Evolutionary conservation across 805 yeast genomes (phyloP).

Genomic region (Wickerhamomyces hampshirensis): DNA sequence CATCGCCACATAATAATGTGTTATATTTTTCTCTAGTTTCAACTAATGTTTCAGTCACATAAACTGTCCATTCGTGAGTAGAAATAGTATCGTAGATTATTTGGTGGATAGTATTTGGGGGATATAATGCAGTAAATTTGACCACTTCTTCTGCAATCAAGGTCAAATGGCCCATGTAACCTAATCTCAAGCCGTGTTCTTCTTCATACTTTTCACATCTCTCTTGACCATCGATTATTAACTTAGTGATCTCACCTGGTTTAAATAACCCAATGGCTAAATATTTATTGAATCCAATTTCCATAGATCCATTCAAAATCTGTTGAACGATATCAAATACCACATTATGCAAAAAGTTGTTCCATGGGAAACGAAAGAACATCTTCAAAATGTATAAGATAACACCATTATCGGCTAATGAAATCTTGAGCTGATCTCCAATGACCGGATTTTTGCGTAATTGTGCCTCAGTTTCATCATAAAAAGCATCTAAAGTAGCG

Average conservation of each 20-base stretch:
- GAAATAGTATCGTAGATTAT: slow-evolving; percentile 32
- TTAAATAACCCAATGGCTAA: slow-evolving; percentile 68
- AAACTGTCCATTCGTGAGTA: slow-evolving; percentile 64
- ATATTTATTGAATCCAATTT: slow-evolving; percentile 79
- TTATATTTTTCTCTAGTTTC: slow-evolving; percentile 93
- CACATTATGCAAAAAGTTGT: slow-evolving; percentile 93
- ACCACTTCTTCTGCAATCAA: slow-evolving; percentile 94
- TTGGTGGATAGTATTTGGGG: slow-evolving; percentile 27
- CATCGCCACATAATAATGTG: slow-evolving; percentile 81
- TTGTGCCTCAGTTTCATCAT: slow-evolving; percentile 33
- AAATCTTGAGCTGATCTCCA: slow-evolving; percentile 85
- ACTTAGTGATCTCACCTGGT: slow-evolving; percentile 51
- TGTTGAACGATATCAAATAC: slow-evolving; percentile 96
- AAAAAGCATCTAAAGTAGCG: slow-evolving; percentile 26
- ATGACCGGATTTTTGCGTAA: slow-evolving; percentile 61
- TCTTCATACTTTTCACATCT: slow-evolving; percentile 57
- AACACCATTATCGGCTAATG: slow-evolving; percentile 69
- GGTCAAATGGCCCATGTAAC: slow-evolving; percentile 96
- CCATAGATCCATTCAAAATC: slow-evolving; percentile 81
- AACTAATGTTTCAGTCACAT: slow-evolving; percentile 76
- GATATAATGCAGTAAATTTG: slow-evolving; percentile 50
- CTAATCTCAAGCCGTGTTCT: slow-evolving; percentile 62
- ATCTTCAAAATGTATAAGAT: slow-evolving; percentile 62
- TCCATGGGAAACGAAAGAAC: slow-evolving; percentile 91
- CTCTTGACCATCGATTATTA: slow-evolving; percentile 58